Conservation (phyloP, 2,329 filamentous ascomycete species). For the Pseudogymnoascus sp. region DNA sequence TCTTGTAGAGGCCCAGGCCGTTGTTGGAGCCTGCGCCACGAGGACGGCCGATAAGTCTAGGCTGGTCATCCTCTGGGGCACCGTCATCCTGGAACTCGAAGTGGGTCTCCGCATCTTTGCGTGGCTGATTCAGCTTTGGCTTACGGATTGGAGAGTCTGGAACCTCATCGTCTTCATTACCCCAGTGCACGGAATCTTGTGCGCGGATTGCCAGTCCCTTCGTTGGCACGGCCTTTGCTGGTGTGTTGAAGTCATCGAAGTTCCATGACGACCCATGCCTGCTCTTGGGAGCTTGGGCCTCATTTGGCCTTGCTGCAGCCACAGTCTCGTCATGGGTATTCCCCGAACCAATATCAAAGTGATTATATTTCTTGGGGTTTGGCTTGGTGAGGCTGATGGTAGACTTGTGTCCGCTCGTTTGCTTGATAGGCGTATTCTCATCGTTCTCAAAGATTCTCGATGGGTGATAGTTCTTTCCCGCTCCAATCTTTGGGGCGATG, state of each 20-base stretch:
- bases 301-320: slow-evolving; percentile 26
- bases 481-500: slow-evolving; percentile 45
- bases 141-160: slow-evolving; percentile 51
- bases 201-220: slow-evolving; percentile 46
- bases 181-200: slow-evolving; percentile 73
- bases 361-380: slow-evolving; percentile 72
- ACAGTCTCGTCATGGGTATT: slow-evolving; percentile 39
- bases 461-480: slow-evolving; percentile 54
- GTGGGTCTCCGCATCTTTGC: slow-evolving; percentile 73
- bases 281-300: slow-evolving; percentile 30
- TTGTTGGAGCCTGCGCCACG: slow-evolving; percentile 57
- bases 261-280: slow-evolving; percentile 74
- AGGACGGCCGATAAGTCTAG: slow-evolving; percentile 39
- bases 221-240: slow-evolving; percentile 59
- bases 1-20: slow-evolving; percentile 67
- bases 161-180: slow-evolving; percentile 59
- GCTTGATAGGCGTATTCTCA: slow-evolving; percentile 38
- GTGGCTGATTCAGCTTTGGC: slow-evolving; percentile 56
- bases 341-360: slow-evolving; percentile 75
- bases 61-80: slow-evolving; percentile 43
- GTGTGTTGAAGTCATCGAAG: slow-evolving; percentile 82
- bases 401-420: slow-evolving; percentile 36
- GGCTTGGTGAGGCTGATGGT: slow-evolving; percentile 46
- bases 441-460: slow-evolving; percentile 58
- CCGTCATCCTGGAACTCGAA: slow-evolving; percentile 76